Base-by-base conservation (phyloP, 2,329 filamentous ascomycete genomes). In the Fusarium tanahbumbuense region DNA sequence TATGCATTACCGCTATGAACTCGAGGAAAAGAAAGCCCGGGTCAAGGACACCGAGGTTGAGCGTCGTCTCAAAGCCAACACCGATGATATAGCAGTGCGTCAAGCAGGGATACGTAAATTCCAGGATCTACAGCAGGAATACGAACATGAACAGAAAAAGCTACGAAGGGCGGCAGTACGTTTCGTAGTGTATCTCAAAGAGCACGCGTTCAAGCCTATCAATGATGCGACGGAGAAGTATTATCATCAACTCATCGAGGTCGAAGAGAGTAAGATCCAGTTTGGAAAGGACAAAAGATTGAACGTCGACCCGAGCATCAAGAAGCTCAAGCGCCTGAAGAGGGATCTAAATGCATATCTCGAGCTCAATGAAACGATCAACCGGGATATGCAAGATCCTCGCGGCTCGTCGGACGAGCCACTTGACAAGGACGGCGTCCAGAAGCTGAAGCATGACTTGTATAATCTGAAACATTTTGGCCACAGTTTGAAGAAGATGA, bases 391-490 rank as follows among this genome's bases (percentile, higher is more conserved):
- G 49, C 22, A 3, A 13, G 25, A 23, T 23, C 59, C 61, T 9
- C 37, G 47, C 2, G 4, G 23, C 6, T 41, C 48, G 1, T n/a
- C 25, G 2, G 60, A 69, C 4, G 10, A 37, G 20, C 22, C 59
- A 2, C 56, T 72, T 3, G 73, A 60, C 1, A 37, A 57, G 1
- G 28, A 57, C 4, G 57, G 59, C 7, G 56, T 72, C 0, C 8
- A 37, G 2, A 47, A 57, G 0, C 56, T 70, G 2, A 68, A 61
- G 6, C 20, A 6, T 3, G 55, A 55, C 1, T n/a, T 72, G 6
- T 72, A 67, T n/a, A 30, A 18, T 12, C 58, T 72, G 2, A 46
- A 60, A 4, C 69, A 72, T 27, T 70, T 59, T 15, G 69, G 69
- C 0, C 42, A 56, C 3, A 45, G 53, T 8, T 37, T 72, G n/a